Percentiles rank a stretch among this genome's conserved stretches.
These are phyloP conservation scores for Zangia roseola DNA, from an alignment of 768 basidiomycete species.

Conservation along the genomic window DNA sequence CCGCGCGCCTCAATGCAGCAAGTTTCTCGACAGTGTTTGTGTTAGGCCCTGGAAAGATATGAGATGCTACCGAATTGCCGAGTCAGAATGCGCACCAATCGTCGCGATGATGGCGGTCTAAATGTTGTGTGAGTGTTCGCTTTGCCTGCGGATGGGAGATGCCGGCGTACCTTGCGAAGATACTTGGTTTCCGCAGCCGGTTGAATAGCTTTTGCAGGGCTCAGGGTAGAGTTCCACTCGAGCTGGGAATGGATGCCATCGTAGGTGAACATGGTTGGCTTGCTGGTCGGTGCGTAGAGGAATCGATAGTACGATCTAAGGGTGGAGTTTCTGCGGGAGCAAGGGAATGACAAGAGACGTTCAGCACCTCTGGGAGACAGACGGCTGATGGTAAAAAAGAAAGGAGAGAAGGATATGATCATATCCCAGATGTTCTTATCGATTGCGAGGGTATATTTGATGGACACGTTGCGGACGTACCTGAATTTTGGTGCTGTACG, in stretches of 20 bases:
- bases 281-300: slow-evolving; percentile 7
- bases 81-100: slow-evolving; percentile 61
- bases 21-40: slow-evolving; percentile 91
- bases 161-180: slow-evolving; percentile 75
- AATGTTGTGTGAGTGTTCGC: slow-evolving; percentile 6
- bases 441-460: slow-evolving; percentile 10
- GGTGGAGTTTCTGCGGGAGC: slow-evolving; percentile 5
- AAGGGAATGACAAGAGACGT: slow-evolving; percentile 4
- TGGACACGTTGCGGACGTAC: slow-evolving; percentile 19
- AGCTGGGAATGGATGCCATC: slow-evolving; percentile 77
- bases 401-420: slow-evolving; percentile 4
- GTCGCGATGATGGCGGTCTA: slow-evolving; percentile 98
- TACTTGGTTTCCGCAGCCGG: slow-evolving; percentile 81
- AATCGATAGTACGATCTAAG: slow-evolving; percentile 7
- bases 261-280: slow-evolving; percentile 47
- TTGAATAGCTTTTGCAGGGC: slow-evolving; percentile 65
- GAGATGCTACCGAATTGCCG: neutral
- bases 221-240: slow-evolving; percentile 88
- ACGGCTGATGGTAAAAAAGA: slow-evolving; percentile 17
- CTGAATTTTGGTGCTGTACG: slow-evolving; percentile 12
- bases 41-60: slow-evolving; percentile 71
- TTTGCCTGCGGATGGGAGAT: neutral
- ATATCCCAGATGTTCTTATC: slow-evolving; percentile 15
- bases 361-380: slow-evolving; percentile 14
- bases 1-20: slow-evolving; percentile 77